Evolutionary conservation across 306 rosid genomes (phyloP).

Genomic region (Gastrolobium villosum): DNA sequence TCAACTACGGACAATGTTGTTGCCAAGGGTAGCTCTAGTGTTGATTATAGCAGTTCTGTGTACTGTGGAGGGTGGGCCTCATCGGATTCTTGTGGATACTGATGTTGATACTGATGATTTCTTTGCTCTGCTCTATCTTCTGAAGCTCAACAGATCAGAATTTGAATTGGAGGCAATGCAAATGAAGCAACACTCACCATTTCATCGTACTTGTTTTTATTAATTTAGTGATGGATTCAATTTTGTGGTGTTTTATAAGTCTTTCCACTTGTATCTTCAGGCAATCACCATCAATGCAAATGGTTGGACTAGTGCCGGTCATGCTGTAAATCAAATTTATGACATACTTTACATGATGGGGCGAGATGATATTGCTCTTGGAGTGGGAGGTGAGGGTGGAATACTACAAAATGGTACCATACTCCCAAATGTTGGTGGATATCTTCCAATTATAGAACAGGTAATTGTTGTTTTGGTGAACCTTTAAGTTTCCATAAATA

Average conservation of each 20-base stretch:
- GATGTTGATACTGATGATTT: conserved; percentile 93
- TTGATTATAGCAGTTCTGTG: conserved; percentile 21
- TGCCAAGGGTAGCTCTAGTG: conserved; percentile 39
- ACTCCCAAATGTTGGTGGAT: conserved; percentile 87
- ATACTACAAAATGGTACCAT: conserved; percentile 70
- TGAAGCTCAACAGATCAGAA: conserved; percentile 78
- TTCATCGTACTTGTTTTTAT: too few relatives aligned
- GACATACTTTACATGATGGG: conserved; percentile 94
- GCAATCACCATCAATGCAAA: conserved; percentile 76
- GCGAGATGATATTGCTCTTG: conserved; percentile 82
- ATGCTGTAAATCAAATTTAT: conserved; percentile 87
- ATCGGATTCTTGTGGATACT: conserved; percentile 80
- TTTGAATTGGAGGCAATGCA: conserved; percentile 74
- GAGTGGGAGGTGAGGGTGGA: conserved; percentile 96
- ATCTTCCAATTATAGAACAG: conserved; percentile 90
- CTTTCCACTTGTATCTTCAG: conserved; percentile 43
- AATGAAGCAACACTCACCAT: neutral
- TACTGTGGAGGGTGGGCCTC: conserved; percentile 54
- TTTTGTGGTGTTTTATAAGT: neutral
- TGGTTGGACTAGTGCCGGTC: conserved; percentile 80
- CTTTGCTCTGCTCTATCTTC: conserved; percentile 81
- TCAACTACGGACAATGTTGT: conserved; percentile 47
- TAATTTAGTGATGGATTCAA: neutral
- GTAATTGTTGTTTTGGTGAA: conserved; percentile 35
- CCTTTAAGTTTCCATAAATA: neutral